A percentile compares a stretch with the other conserved stretches of the same genome.
phyloP scores from a whole-genome alignment of 108 stramenopile genomes.

The Epithemia pelagica region DNA sequence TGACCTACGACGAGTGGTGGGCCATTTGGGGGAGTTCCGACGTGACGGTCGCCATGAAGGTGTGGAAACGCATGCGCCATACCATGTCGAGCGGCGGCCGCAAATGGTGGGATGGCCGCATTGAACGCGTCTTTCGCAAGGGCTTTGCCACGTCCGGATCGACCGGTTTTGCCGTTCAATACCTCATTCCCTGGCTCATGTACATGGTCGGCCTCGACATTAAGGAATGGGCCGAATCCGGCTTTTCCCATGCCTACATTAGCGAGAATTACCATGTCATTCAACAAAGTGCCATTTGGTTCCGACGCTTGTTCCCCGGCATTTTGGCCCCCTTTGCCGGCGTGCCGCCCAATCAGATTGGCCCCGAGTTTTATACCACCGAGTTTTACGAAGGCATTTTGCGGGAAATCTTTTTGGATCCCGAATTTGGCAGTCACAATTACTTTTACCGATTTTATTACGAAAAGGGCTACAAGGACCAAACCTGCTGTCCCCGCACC shows the following conservation, averaged over 20 bases:
- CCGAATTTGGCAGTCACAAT: constrained; percentile 43
- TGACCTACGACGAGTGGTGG: constrained; percentile 64
- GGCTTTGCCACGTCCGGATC: constrained; percentile 47
- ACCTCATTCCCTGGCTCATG: constrained; percentile 44
- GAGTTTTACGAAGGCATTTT: constrained; percentile 53
- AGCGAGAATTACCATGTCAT: constrained; percentile 37
- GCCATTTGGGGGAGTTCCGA: constrained; percentile 45
- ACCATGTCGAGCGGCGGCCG: constrained; percentile 48
- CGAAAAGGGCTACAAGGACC: constrained; percentile 54
- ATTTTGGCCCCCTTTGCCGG: constrained; percentile 53
- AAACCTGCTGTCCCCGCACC: constrained; percentile 49
- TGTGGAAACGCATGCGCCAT: constrained; percentile 58
- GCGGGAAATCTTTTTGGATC: constrained; percentile 47
- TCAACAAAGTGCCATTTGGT: constrained; percentile 42
- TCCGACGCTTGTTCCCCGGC: constrained; percentile 41
- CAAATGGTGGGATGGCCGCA: constrained; percentile 52
- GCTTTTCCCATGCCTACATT: constrained; percentile 48
- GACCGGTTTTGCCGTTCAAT: constrained; percentile 37
- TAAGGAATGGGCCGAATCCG: constrained; percentile 49
- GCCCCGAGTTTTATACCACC: constrained; percentile 54
- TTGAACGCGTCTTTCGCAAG: constrained; percentile 48
- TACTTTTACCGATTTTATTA: constrained; percentile 57
- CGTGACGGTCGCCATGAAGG: constrained; percentile 29
- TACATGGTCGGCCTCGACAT: constrained; percentile 40
- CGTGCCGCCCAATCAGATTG: constrained; percentile 52